Base-by-base conservation (phyloP, 768 basidiomycete genomes). In the Leucosporidium creatinivorum region DNA sequence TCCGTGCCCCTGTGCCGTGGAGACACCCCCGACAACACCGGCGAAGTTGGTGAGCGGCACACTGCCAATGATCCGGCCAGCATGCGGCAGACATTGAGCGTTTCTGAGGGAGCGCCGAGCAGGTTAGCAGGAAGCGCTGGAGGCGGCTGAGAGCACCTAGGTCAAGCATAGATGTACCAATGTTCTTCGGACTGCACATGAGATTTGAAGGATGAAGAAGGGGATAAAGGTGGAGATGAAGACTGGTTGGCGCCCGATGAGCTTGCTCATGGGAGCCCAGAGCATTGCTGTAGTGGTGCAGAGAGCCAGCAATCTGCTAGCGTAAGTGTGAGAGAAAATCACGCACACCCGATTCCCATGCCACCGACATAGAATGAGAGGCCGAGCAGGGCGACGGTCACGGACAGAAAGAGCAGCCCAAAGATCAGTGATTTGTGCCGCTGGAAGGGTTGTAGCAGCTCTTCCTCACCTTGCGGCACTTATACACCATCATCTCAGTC, bases 11-110 rank as follows among this genome's bases (percentile, higher is more conserved):
- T 25, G 25, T 7, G 55, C 55, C 7, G 55, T 26, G 17, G 31
- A 56, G 28, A 28, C 28, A 21, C 31, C 55, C 8, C 18, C 55
- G 6, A 56, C 28, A 28, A 77, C 73, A 77, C 83, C 83, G 62
- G 85, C 85, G 28, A 80, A 79, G 69, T 83, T 85, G 9, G 84
- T 84, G 48, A 87, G 61, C 3, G 86, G 86, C 0, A 84, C 82
- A 8, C 82, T 82, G 23, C 84, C 86, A 69, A 85, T 86, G 71
- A 81, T 7, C 87, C 87, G n/a, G 81, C 81, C 28, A 74, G 60
- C n/a, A 56, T 26, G 26, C 55, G 55, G 18, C 23, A 28, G 28
- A 56, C 19, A 28, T 31, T 51, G 50, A 51, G 50, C 3, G 50
- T 51, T 51, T 51, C 50, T 51, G 50, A 3, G 25, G 50, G 8